A percentile compares a stretch with the other conserved stretches of the same genome.
Conservation (phyloP, 1,284 basidiomycete genomes). For the Ceratobasidium papillatum region DNA sequence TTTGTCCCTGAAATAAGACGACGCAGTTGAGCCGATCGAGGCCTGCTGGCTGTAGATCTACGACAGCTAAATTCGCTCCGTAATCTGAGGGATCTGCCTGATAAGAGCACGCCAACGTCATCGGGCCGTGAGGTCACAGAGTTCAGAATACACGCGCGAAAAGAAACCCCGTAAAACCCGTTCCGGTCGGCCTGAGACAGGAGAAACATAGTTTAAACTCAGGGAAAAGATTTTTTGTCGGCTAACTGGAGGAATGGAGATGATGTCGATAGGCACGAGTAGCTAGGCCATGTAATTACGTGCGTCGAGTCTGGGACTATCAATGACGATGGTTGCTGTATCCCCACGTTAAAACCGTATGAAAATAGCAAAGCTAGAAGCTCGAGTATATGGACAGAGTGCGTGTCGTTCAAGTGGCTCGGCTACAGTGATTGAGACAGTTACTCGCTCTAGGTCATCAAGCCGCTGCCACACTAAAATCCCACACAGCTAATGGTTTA, state of each 20-base stretch:
- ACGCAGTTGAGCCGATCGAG: conserved; percentile 7
- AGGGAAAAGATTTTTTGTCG: not conserved
- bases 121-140: conserved; percentile 1
- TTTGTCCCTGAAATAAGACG: not conserved
- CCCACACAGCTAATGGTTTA: not conserved
- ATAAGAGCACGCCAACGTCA: conserved; percentile 18
- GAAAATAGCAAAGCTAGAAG: not conserved
- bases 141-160: not conserved
- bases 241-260: not conserved
- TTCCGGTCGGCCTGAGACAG: not conserved
- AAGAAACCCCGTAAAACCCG: not conserved
- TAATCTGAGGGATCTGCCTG: not conserved
- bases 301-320: not conserved
- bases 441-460: not conserved
- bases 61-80: not conserved
- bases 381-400: not conserved
- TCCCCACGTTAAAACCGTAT: not conserved
- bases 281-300: not conserved
- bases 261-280: not conserved
- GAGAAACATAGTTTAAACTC: conserved; percentile 2
- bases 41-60: not conserved
- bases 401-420: not conserved
- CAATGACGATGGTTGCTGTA: not conserved
- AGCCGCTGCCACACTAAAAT: conserved; percentile 9
- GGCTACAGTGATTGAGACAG: conserved; percentile 13